These are phyloP conservation scores for Ambrosia trifida DNA, from an alignment of 129 eudicot species.

Conservation along the genomic window DNA sequence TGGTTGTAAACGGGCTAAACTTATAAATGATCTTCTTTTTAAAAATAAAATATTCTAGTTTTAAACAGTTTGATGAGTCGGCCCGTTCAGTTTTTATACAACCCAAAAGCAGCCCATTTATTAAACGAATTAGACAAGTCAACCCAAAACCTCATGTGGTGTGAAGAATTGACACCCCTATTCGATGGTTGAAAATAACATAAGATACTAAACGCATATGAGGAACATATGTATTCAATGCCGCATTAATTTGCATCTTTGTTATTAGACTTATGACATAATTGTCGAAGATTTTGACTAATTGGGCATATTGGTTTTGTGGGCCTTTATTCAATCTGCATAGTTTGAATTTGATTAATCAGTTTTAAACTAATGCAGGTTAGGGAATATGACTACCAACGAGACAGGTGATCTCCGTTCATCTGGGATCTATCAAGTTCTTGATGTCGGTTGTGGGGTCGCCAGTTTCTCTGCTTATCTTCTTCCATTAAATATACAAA, in stretches of 20 bases:
- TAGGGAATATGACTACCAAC: slow-evolving; percentile 94
- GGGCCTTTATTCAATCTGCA: not conserved
- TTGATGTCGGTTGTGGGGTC: slow-evolving; percentile 99
- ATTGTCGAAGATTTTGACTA: not conserved
- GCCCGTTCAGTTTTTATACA: not conserved
- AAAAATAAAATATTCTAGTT: not conserved
- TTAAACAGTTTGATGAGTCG: not conserved
- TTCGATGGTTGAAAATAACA: slow-evolving; percentile 7
- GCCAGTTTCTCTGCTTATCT: slow-evolving; percentile 98
- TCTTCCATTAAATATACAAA: slow-evolving; percentile 78
- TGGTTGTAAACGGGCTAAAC: not conserved
- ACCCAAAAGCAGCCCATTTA: not conserved
- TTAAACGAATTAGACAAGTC: not conserved
- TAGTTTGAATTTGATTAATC: not conserved
- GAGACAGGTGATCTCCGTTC: slow-evolving; percentile 80
- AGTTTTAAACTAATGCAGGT: slow-evolving; percentile 50
- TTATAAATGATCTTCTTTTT: not conserved
- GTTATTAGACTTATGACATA: not conserved
- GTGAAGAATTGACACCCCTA: slow-evolving; percentile 1
- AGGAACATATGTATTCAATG: not conserved
- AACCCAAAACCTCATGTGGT: not conserved
- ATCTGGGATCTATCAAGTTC: slow-evolving; percentile 90
- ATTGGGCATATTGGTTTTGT: slow-evolving; percentile 8
- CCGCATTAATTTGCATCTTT: not conserved
- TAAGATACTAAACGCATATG: not conserved